Conservation (phyloP, 768 basidiomycete species). For the Lactarius quietus region DNA sequence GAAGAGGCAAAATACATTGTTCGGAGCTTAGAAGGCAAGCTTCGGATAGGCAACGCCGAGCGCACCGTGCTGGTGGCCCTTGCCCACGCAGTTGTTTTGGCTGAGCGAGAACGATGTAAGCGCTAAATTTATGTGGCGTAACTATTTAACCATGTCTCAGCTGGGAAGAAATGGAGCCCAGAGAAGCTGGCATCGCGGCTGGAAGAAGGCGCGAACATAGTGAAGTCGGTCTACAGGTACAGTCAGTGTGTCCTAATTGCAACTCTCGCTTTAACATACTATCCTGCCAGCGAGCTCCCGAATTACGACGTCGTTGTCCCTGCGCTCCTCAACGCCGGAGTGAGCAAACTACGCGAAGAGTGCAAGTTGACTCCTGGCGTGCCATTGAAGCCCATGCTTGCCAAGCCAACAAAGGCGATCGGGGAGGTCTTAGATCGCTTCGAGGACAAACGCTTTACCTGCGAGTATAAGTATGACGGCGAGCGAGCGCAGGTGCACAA, state of each 20-base stretch:
- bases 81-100: slow-evolving; percentile 84
- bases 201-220: slow-evolving; percentile 68
- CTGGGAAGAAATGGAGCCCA: slow-evolving; percentile 65
- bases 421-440: slow-evolving; percentile 96
- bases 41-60: slow-evolving; percentile 96
- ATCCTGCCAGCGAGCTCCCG: slow-evolving; percentile 74
- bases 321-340: slow-evolving; percentile 75
- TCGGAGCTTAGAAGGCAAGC: slow-evolving; percentile 92
- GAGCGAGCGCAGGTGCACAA: slow-evolving; percentile 95
- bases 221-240: slow-evolving; percentile 93
- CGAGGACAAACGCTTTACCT: slow-evolving; percentile 92
- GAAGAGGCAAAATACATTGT: slow-evolving; percentile 96
- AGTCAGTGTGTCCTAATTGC: slow-evolving; percentile 18
- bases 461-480: slow-evolving; percentile 99
- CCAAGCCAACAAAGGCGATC: slow-evolving; percentile 98
- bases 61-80: slow-evolving; percentile 93
- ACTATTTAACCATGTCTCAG: slow-evolving; percentile 36
- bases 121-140: neutral
- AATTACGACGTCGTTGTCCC: slow-evolving; percentile 91
- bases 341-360: slow-evolving; percentile 59
- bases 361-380: slow-evolving; percentile 96
- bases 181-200: slow-evolving; percentile 71
- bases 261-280: neutral
- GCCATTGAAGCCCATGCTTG: slow-evolving; percentile 97
- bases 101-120: slow-evolving; percentile 64